phyloP scores from a whole-genome alignment of 2,329 filamentous ascomycete genomes.

The Pseudocercospora macadamiae region DNA sequence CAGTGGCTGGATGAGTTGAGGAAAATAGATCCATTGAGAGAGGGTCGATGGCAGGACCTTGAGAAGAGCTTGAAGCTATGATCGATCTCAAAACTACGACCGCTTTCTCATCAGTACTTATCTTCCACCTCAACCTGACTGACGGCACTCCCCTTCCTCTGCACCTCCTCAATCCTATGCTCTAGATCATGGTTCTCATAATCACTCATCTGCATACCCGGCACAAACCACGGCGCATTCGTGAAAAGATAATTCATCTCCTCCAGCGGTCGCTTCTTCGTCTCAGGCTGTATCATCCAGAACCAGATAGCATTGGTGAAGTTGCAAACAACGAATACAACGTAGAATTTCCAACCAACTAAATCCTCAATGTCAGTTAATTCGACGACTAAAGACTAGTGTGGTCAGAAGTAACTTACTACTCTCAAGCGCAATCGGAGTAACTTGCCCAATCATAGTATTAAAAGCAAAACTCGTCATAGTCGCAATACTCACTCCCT shows the following conservation, averaged over 20 bases:
- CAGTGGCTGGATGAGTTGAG: slow-evolving; percentile 65
- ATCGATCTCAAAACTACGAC: slow-evolving; percentile 5
- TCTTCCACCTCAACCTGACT: slow-evolving; percentile 28
- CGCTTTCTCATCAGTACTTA: neutral
- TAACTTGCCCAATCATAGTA: slow-evolving; percentile 73
- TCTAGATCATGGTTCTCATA: slow-evolving; percentile 63
- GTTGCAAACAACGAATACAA: slow-evolving; percentile 69
- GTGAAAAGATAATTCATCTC: slow-evolving; percentile 69
- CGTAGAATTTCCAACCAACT: slow-evolving; percentile 62
- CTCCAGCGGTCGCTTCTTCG: slow-evolving; percentile 64
- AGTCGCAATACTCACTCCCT: slow-evolving; percentile 74
- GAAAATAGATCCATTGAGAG: slow-evolving; percentile 72
- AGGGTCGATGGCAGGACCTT: slow-evolving; percentile 75
- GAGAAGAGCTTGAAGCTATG: slow-evolving; percentile 53
- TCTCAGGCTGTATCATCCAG: slow-evolving; percentile 66
- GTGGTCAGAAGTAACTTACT: no score
- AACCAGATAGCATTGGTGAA: slow-evolving; percentile 70
- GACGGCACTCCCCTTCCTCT: slow-evolving; percentile 51
- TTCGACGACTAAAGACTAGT: no score
- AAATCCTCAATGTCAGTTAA: no score
- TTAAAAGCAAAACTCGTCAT: slow-evolving; percentile 74
- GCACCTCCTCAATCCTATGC: slow-evolving; percentile 59
- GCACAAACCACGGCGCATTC: slow-evolving; percentile 64
- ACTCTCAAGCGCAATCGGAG: slow-evolving; percentile 60
- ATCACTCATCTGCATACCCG: slow-evolving; percentile 57